Evolutionary conservation across 768 basidiomycete genomes (phyloP).

Genomic region (Podaxis mareebaensis): DNA sequence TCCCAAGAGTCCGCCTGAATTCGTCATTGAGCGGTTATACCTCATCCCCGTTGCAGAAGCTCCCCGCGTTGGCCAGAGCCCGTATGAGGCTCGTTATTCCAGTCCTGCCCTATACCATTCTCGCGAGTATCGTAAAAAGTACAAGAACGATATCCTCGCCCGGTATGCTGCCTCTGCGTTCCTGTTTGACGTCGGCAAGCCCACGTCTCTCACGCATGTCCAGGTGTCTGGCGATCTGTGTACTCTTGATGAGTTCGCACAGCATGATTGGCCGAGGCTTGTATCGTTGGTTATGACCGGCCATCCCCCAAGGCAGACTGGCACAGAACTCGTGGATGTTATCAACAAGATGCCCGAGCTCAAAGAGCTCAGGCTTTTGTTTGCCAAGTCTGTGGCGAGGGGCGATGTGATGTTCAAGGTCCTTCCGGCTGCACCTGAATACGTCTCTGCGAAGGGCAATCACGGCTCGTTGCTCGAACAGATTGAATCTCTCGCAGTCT

Average conservation of each 20-base stretch:
- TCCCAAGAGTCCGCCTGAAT: slow-evolving; percentile 30
- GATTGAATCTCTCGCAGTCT: slow-evolving; percentile 36
- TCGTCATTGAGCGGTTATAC: slow-evolving; percentile 34
- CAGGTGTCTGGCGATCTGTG: slow-evolving; percentile 40
- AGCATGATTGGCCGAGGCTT: slow-evolving; percentile 36
- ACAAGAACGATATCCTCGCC: slow-evolving; percentile 35
- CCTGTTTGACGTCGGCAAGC: slow-evolving; percentile 32
- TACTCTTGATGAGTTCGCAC: slow-evolving; percentile 30
- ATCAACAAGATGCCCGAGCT: slow-evolving; percentile 35
- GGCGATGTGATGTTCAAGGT: slow-evolving; percentile 29
- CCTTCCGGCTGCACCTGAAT: slow-evolving; percentile 18
- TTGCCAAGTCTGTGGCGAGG: slow-evolving; percentile 27
- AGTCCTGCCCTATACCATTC: slow-evolving; percentile 34
- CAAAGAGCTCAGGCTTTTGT: slow-evolving; percentile 33
- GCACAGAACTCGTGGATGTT: slow-evolving; percentile 31
- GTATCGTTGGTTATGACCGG: slow-evolving; percentile 41
- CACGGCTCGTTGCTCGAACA: slow-evolving; percentile 28
- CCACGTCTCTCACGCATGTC: slow-evolving; percentile 32
- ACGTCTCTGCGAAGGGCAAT: slow-evolving; percentile 22
- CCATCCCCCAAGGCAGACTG: slow-evolving; percentile 31
- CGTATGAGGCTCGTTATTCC: slow-evolving; percentile 36
- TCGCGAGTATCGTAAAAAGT: slow-evolving; percentile 39
- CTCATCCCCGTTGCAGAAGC: slow-evolving; percentile 42
- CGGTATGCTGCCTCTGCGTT: slow-evolving; percentile 30
- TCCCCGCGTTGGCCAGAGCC: slow-evolving; percentile 41